Base-by-base conservation (phyloP, 139 green algal genomes). In the Chlorella sp. region DNA sequence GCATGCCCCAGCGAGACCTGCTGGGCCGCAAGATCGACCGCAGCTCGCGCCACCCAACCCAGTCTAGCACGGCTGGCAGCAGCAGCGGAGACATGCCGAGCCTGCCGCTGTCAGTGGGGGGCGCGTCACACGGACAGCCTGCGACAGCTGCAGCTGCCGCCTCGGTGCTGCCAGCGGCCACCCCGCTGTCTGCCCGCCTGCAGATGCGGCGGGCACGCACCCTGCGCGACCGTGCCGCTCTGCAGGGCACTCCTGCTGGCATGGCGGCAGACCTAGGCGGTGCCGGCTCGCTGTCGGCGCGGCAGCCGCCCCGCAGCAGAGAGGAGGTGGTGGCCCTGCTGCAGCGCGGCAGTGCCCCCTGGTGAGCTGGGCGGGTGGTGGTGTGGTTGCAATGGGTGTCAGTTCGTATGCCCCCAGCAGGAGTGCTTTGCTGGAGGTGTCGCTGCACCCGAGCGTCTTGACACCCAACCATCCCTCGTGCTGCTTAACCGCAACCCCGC, bases 21-120 rank as follows among this genome's bases (percentile, higher is more conserved):
- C 70, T 86, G 54, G 81, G 81, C 14, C 81, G 81, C 68, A 70
- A n/a, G 38, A 36, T 85, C 19, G 40, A 17, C 40, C 22, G 40
- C 38, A 34, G 24, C 38, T 80, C 60, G 17, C 30, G 22, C 41
- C 30, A 32, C 43, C 62, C 34, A n/a, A 3, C n/a, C 28, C 0
- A 24, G 2, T 26, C 2, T 41, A n/a, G 16, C 17, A 41, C 16
- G 14, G 67, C 36, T 14, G 43, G 40, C 70, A 77, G 40, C 26
- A 72, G 64, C 64, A 54, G 41, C 41, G 41, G 43, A 8, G 72
- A 77, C 17, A 22, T 72, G 14, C 20, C 38, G 3, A 26, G 13
- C 26, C 72, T 77, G 72, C 72, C 41, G 41, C 72, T 77, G 72
- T 48, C 41, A 30, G 72, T 30, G 41, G 28, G 26, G 0, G 72